phyloP scores from a whole-genome alignment of 1,284 basidiomycete species.

The Xerocomus amazonicus region DNA sequence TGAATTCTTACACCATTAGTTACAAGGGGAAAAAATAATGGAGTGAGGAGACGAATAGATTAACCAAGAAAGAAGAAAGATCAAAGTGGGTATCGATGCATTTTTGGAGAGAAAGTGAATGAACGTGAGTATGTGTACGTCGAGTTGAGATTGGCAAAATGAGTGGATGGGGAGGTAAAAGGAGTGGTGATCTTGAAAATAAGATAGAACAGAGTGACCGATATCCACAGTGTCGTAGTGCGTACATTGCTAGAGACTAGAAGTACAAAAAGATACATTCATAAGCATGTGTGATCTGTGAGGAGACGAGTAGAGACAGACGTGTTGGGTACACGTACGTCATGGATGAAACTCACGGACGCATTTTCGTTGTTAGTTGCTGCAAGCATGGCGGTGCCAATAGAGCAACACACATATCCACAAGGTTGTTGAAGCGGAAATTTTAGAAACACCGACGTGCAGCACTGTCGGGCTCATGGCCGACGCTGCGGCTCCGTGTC shows the following conservation, averaged over 20 bases:
- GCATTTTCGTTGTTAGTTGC: neutral
- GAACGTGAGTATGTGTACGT: neutral
- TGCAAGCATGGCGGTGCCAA: neutral
- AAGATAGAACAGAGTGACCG: neutral
- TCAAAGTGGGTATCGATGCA: neutral
- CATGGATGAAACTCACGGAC: slow-evolving; percentile 17
- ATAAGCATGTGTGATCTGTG: slow-evolving; percentile 12
- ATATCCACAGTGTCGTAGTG: slow-evolving; percentile 7
- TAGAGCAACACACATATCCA: neutral
- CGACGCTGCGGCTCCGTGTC: slow-evolving; percentile 27
- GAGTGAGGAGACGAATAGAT: neutral
- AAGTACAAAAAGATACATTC: slow-evolving; percentile 8
- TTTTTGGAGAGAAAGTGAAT: neutral
- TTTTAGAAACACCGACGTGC: slow-evolving; percentile 15
- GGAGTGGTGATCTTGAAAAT: neutral
- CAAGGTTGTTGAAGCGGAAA: neutral
- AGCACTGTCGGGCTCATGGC: slow-evolving; percentile 12
- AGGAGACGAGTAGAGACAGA: neutral
- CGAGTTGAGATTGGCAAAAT: too few species aligned
- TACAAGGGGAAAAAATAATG: neutral
- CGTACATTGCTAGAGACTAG: slow-evolving; percentile 11
- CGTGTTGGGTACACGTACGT: slow-evolving; percentile 1
- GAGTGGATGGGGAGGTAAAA: neutral
- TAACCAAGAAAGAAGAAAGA: neutral
- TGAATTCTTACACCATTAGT: too few species aligned